Conservation (phyloP, 192 early-diverging fungal genomes). For the Funneliformis geosporum region DNA sequence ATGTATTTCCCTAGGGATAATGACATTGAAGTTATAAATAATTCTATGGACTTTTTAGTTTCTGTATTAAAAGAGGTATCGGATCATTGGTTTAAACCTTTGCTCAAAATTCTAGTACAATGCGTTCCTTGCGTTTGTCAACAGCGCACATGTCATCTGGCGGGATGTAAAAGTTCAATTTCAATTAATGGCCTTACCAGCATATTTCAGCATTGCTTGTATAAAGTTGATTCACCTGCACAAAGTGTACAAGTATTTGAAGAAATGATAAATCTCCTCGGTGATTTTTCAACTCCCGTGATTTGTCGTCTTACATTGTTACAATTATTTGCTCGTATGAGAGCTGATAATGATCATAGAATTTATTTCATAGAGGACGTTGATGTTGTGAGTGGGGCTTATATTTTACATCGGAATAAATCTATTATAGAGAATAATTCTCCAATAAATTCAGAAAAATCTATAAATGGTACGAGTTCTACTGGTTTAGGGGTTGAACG, state of each 20-base stretch:
- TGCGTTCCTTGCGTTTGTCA: conserved; percentile 43
- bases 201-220: conserved; percentile 51
- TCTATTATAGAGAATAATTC: background rate
- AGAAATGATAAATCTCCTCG: conserved; percentile 46
- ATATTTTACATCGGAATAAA: conserved; percentile 21
- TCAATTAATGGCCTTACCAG: conserved; percentile 46
- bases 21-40: conserved; percentile 39
- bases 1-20: conserved; percentile 40
- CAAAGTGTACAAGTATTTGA: conserved; percentile 42
- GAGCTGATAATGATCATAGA: conserved; percentile 54
- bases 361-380: conserved; percentile 40
- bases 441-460: background rate
- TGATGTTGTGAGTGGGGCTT: conserved; percentile 1
- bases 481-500: background rate
- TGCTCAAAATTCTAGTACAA: conserved; percentile 40
- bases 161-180: conserved; percentile 42
- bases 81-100: conserved; percentile 37
- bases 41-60: conserved; percentile 45
- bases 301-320: conserved; percentile 50
- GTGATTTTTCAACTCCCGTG: conserved; percentile 40
- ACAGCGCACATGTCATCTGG: background rate
- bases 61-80: conserved; percentile 36
- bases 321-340: conserved; percentile 52
- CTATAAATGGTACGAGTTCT: background rate
- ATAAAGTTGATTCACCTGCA: conserved; percentile 37